Evolutionary conservation across 768 basidiomycete species (phyloP), one percentile per base, ranked within the genome.

Genomic region (Mycena albidolilacea): DNA sequence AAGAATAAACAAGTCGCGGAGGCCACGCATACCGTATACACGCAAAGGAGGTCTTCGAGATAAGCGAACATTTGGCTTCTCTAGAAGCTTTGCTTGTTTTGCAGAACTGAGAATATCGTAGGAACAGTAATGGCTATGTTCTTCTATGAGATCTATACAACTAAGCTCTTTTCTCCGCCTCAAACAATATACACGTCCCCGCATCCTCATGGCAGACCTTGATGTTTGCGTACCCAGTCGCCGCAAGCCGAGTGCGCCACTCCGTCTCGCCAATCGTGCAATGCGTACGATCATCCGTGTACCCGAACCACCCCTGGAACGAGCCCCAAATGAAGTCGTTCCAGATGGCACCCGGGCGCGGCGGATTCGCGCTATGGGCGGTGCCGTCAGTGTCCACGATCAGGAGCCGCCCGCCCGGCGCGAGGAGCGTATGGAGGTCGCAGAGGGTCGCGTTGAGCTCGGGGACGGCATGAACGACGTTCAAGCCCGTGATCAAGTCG

Each of bases 281-380:
- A 50, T 70, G 69, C 39, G 61, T 19, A 14, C 69, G 69, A 19
- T 64, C 50, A 43, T 70, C 69, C 37, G 69, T 70, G 69, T 70
- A 70, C 10, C 69, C 69, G 15, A 70, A 63, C 69, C 69, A 70
- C 17, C 69, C 69, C 39, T 70, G 69, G 61, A 70, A 70, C 50
- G 38, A 70, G 10, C 69, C 69, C 69, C 69, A 70, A 43, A 70
- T 64, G 30, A 70, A 70, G 61, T 70, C 69, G 52, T 70, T 70
- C 69, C 69, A 70, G 15, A 70, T 70, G 15, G 69, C 69, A 21
- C 68, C 68, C 35, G 68, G 68, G n/a, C 68, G 68, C 14, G 68
- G 68, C 9, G 68, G 68, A 38, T 61, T 69, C 30, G 68, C 43
- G 17, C 57, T 69, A n/a, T 59, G 68, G 9, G 68, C 68, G 7